phyloP scores from a whole-genome alignment of 176 grass and related monocot species.

The Lolium multiflorum region DNA sequence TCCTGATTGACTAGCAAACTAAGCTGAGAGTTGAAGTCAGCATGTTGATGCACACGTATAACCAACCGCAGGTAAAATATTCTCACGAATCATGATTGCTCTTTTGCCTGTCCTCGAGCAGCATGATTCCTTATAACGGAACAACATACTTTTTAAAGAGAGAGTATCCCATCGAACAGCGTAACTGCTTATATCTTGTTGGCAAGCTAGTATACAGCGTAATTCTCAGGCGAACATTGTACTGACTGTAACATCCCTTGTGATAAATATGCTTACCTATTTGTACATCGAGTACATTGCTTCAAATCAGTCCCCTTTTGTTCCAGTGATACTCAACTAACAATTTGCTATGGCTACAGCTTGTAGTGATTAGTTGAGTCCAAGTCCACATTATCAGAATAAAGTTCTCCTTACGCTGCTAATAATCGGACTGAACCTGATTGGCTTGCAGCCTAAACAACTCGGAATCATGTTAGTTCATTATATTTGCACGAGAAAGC shows the following conservation, averaged over 20 bases:
- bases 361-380: conserved; percentile 13
- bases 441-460: neutral
- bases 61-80: conserved; percentile 42
- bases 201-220: neutral
- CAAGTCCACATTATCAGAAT: neutral
- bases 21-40: conserved; percentile 35
- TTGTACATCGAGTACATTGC: conserved; percentile 25
- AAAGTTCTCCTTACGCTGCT: conserved; percentile 15
- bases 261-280: conserved; percentile 10
- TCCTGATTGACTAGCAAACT: conserved; percentile 47
- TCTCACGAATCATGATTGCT: conserved; percentile 14
- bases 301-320: neutral
- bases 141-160: neutral
- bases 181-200: conserved; percentile 39
- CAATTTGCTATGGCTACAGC: conserved; percentile 2
- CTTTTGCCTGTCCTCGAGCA: conserved; percentile 34
- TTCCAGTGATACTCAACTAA: conserved; percentile 26
- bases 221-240: conserved; percentile 12
- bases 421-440: conserved; percentile 2
- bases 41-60: conserved; percentile 34
- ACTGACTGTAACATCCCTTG: neutral
- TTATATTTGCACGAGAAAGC: neutral
- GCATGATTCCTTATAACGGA: conserved; percentile 26
- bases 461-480: conserved; percentile 1
- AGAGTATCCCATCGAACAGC: conserved; percentile 15